A percentile compares a stretch with the other conserved stretches of the same genome.
Evolutionary conservation across 352 stramenopile species (phyloP).

Genomic region (Globisporangium orthogonon): DNA sequence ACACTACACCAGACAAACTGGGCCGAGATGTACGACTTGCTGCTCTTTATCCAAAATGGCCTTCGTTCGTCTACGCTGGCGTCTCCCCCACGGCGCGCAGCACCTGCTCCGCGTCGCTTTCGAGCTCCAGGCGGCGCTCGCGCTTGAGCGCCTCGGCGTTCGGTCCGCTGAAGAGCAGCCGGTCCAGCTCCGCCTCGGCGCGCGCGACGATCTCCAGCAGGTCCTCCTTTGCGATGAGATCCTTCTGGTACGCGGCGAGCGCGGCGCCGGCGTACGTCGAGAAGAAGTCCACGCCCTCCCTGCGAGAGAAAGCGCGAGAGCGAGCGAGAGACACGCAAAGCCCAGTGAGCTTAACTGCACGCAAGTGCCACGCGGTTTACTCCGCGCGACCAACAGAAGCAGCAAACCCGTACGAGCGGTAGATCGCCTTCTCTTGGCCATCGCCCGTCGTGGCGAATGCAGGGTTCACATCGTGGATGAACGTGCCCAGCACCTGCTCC

Average conservation of each 20-base stretch:
- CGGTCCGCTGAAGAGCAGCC: conserved; percentile 37
- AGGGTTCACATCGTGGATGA: conserved; percentile 80
- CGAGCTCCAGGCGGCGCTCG: conserved; percentile 30
- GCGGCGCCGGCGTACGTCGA: conserved; percentile 61
- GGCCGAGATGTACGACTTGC: too few species aligned
- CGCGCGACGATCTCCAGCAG: conserved; percentile 31
- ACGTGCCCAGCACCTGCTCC: conserved; percentile 56
- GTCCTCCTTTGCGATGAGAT: conserved; percentile 46
- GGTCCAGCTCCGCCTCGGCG: conserved; percentile 40
- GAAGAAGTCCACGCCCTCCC: conserved; percentile 72
- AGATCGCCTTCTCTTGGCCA: conserved; percentile 45
- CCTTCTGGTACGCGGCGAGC: conserved; percentile 46
- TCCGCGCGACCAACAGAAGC: not conserved
- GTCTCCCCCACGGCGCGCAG: conserved; percentile 3
- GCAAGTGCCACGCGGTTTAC: not conserved
- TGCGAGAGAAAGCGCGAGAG: conserved; percentile 8
- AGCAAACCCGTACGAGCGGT: conserved; percentile 40
- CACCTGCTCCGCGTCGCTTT: conserved; percentile 35
- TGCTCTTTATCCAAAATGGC: too few species aligned
- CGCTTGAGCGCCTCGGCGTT: conserved; percentile 31
- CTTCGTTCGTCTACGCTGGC: not conserved
- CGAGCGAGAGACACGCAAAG: too few species aligned
- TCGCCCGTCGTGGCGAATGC: conserved; percentile 49
- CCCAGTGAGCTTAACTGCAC: too few species aligned
- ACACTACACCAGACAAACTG: too few species aligned